Evolutionary conservation across 2,329 filamentous ascomycete species (phyloP).

Genomic region (Fusarium xyrophilum): DNA sequence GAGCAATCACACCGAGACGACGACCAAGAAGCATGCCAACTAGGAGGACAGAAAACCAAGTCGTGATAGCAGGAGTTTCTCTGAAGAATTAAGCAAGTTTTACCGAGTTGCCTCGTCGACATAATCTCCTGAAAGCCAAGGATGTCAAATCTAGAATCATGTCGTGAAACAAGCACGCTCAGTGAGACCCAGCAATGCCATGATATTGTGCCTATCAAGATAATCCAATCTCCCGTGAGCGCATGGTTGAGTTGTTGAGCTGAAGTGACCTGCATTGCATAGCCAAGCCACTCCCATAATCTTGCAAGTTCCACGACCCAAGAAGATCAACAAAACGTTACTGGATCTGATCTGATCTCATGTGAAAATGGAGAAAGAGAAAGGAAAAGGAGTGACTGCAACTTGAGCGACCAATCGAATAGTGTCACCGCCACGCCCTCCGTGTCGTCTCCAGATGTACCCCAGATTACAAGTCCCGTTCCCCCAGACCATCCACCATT

Average conservation of each 20-base stretch:
- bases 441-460: constrained; percentile 37
- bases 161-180: not conserved
- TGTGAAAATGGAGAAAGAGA: not conserved
- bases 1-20: constrained; percentile 25
- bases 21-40: constrained; percentile 10
- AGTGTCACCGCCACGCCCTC: constrained; percentile 5
- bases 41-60: not conserved
- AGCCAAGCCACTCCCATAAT: not conserved
- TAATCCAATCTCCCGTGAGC: constrained; percentile 24
- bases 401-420: not conserved
- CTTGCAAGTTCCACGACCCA: not conserved
- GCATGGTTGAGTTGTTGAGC: constrained; percentile 20
- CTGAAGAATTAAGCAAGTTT: not conserved
- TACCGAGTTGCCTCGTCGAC: not conserved
- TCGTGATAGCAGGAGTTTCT: constrained; percentile 17
- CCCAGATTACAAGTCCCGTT: constrained; percentile 24
- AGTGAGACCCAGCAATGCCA: not conserved
- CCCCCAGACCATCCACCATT: constrained; percentile 9
- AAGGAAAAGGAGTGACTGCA: not conserved
- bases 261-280: constrained; percentile 2
- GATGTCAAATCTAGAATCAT: not conserved
- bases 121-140: not conserved
- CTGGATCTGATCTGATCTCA: not conserved
- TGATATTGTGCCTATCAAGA: not conserved
- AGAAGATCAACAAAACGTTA: not conserved